Conservation (phyloP, 2,329 filamentous ascomycete genomes). For the Bipolaris zeicola region DNA sequence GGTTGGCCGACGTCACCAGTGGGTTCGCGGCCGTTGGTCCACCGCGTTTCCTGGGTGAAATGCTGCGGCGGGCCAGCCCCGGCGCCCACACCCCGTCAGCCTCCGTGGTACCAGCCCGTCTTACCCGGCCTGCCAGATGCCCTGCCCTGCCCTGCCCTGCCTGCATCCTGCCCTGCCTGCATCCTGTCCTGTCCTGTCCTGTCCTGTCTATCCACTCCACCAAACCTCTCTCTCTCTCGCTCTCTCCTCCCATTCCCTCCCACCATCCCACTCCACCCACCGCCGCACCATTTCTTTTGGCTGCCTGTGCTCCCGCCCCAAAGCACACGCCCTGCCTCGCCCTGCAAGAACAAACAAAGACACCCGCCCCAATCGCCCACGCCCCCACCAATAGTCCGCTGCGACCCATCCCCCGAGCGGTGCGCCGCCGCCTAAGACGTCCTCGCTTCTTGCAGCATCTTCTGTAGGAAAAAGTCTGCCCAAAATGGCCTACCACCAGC, state of each 20-base stretch:
- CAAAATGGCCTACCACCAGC: conserved; percentile 30
- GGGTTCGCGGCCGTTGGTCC: conserved; percentile 7
- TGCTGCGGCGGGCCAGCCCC: conserved; percentile 9
- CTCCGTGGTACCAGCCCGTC: conserved; percentile 22
- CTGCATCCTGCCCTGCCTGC: not conserved
- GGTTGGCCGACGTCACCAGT: conserved; percentile 20
- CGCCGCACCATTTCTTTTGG: not conserved
- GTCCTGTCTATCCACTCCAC: not conserved
- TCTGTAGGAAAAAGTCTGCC: conserved; percentile 7
- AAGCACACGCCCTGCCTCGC: not conserved
- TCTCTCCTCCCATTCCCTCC: not conserved
- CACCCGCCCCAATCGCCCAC: not conserved
- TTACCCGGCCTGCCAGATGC: conserved; percentile 9
- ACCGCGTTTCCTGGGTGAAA: conserved; percentile 15
- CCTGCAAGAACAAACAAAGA: conserved; percentile 11
- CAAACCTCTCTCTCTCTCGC: not conserved
- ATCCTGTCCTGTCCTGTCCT: not conserved
- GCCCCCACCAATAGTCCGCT: conserved; percentile 11
- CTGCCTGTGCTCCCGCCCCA: not conserved
- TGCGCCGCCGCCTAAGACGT: conserved; percentile 14
- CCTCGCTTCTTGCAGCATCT: conserved; percentile 14
- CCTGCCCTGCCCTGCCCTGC: conserved; percentile 5
- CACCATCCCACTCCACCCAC: not conserved
- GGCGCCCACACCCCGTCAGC: conserved; percentile 14
- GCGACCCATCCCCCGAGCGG: conserved; percentile 17